Percentiles rank a stretch among this genome's conserved stretches.
Conservation (phyloP, 2,329 filamentous ascomycete species). For the Fusarium oligoseptatum region DNA sequence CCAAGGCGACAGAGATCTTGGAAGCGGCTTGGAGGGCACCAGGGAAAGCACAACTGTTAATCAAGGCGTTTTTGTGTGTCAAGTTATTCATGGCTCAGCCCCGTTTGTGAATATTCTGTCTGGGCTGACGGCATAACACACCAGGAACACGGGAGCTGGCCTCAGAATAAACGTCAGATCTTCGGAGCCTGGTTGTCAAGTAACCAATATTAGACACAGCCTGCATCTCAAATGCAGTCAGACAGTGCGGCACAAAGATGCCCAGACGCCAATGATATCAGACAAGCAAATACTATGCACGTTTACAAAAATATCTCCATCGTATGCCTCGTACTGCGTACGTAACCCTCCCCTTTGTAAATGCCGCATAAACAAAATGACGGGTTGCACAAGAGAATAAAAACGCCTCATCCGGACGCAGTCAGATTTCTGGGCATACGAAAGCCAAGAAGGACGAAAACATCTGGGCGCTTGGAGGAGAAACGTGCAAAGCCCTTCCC, state of each 20-base stretch:
- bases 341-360: not conserved
- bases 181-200: not conserved
- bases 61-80: not conserved
- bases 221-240: not conserved
- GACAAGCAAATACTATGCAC: not conserved
- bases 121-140: not conserved
- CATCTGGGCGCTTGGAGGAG: not conserved
- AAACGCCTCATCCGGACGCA: not conserved
- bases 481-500: not conserved
- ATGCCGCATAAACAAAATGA: not conserved
- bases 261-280: not conserved
- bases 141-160: not conserved
- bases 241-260: not conserved
- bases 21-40: not conserved
- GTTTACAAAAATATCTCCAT: not conserved
- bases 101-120: not conserved
- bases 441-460: not conserved
- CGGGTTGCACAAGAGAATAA: not conserved
- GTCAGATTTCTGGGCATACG: not conserved
- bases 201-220: not conserved
- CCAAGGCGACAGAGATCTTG: not conserved
- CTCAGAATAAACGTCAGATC: not conserved
- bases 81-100: not conserved
- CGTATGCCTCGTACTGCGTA: not conserved
- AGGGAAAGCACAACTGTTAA: not conserved